A percentile compares a stretch with the other conserved stretches of the same genome.
Conservation (phyloP, 768 basidiomycete genomes). For the Lanmaoa rubissima region DNA sequence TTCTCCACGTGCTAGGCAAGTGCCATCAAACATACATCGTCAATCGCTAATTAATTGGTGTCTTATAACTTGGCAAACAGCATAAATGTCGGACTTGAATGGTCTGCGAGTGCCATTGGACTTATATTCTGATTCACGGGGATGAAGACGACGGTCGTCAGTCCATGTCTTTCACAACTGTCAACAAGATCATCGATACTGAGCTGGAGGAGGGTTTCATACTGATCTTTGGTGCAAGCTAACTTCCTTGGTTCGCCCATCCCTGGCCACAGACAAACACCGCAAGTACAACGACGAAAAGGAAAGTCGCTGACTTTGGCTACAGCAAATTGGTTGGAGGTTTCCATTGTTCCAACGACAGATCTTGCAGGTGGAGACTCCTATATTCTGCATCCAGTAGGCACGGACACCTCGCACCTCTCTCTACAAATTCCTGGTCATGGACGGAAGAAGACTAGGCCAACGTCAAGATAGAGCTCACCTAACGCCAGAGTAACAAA, state of each 20-base stretch:
- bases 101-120: background rate
- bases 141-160: background rate
- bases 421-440: background rate
- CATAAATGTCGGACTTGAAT: background rate
- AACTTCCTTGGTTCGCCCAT: background rate
- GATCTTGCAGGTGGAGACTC: background rate
- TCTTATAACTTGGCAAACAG: background rate
- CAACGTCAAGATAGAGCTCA: no score
- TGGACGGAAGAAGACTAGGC: background rate
- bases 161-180: background rate
- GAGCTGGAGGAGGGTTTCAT: background rate
- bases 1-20: background rate
- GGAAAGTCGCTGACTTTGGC: background rate
- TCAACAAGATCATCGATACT: background rate
- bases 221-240: background rate
- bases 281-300: background rate
- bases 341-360: background rate
- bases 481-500: background rate
- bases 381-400: no score
- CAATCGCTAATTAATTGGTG: background rate
- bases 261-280: background rate
- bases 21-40: background rate
- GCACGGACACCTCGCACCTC: background rate
- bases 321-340: no score
- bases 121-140: background rate